Conservation (phyloP, 441 rosid species). For the Corymbia calophylla region DNA sequence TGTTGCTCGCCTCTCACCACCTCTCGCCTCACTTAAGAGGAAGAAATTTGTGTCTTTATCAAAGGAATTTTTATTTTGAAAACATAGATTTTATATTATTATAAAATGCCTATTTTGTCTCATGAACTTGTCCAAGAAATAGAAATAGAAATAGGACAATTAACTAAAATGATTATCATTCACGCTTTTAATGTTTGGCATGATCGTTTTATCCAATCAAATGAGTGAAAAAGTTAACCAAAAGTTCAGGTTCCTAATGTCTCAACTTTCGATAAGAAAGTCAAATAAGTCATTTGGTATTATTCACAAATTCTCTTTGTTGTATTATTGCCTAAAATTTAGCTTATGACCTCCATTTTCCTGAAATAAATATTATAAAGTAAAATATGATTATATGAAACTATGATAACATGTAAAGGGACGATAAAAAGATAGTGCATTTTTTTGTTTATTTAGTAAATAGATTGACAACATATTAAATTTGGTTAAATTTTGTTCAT, state of each 20-base stretch:
- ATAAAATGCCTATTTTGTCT: too few species aligned
- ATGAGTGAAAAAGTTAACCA: accelerated
- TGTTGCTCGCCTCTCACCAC: too few species aligned
- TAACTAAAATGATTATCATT: too few species aligned
- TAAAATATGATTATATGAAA: not conserved
- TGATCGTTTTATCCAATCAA: not conserved
- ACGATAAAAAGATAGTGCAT: too few species aligned
- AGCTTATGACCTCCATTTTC: not conserved
- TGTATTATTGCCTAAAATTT: not conserved
- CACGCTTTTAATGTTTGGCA: not conserved
- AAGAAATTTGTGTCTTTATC: too few species aligned
- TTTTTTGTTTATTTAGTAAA: not conserved
- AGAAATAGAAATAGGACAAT: too few species aligned
- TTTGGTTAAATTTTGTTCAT: not conserved
- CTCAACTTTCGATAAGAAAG: not conserved
- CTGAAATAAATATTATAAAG: not conserved
- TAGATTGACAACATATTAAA: not conserved
- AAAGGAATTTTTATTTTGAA: too few species aligned
- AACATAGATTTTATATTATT: too few species aligned
- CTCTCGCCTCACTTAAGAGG: too few species aligned
- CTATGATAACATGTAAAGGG: not conserved
- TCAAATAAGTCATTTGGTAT: not conserved
- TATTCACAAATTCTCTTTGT: not conserved
- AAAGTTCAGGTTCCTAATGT: not conserved
- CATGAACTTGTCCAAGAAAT: too few species aligned